Evolutionary conservation across 2,329 filamentous ascomycete species (phyloP).

Genomic region (Alternaria arbusti): DNA sequence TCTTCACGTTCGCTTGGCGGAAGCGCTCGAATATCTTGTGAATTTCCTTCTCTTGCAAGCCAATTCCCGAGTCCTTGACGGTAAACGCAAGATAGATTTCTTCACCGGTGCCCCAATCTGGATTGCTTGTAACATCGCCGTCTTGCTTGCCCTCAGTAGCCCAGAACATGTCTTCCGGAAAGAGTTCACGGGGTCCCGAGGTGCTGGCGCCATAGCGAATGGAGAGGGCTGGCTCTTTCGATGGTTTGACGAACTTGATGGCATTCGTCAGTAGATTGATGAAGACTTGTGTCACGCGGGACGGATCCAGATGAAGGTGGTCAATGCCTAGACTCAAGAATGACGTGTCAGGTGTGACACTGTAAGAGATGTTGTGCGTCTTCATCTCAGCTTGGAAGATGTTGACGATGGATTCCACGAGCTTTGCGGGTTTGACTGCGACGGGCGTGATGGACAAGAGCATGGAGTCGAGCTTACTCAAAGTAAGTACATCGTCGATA

Average conservation of each 20-base stretch:
- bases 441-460: slow-evolving; percentile 53
- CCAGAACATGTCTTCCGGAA: slow-evolving; percentile 40
- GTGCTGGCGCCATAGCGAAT: slow-evolving; percentile 47
- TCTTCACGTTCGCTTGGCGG: slow-evolving; percentile 44
- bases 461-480: slow-evolving; percentile 55
- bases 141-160: slow-evolving; percentile 30
- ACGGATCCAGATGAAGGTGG: slow-evolving; percentile 52
- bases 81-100: slow-evolving; percentile 48
- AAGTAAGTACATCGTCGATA: slow-evolving; percentile 56
- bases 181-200: slow-evolving; percentile 31
- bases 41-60: slow-evolving; percentile 49
- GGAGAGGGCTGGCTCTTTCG: slow-evolving; percentile 43
- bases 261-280: slow-evolving; percentile 73
- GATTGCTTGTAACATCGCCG: slow-evolving; percentile 30
- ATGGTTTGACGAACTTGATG: slow-evolving; percentile 52
- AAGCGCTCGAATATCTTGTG: slow-evolving; percentile 48
- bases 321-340: slow-evolving; percentile 46
- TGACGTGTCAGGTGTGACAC: slow-evolving; percentile 45
- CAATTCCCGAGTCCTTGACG: slow-evolving; percentile 51
- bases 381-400: slow-evolving; percentile 51
- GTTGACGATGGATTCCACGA: slow-evolving; percentile 45
- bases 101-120: slow-evolving; percentile 48
- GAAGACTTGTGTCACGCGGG: slow-evolving; percentile 69
- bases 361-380: slow-evolving; percentile 38
- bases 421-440: slow-evolving; percentile 43